A percentile compares a stretch with the other conserved stretches of the same genome.
These are phyloP conservation scores for Podosphaera leucotricha DNA, from an alignment of 2,329 filamentous ascomycete species.

Conservation along the genomic window DNA sequence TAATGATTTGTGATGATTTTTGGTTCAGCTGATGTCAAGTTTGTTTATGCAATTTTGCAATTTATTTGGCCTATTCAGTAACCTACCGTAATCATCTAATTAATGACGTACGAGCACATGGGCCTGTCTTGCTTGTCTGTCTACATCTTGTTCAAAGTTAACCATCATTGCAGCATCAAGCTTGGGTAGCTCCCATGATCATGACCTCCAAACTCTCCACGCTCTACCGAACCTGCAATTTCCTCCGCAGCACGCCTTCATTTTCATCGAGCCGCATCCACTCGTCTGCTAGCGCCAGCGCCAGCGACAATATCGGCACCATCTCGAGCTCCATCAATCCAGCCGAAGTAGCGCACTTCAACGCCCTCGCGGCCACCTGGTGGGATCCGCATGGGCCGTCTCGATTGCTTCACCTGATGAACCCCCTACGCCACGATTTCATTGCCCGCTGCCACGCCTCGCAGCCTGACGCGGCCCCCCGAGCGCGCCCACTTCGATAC, in stretches of 20 bases:
- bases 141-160: too few relatives aligned
- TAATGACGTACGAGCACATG: too few relatives aligned
- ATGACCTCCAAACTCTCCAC: neutral
- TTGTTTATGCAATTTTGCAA: too few relatives aligned
- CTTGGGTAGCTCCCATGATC: too few relatives aligned
- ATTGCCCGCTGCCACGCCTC: conserved; percentile 48
- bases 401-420: conserved; percentile 88
- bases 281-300: too few relatives aligned
- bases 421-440: conserved; percentile 85
- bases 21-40: too few relatives aligned
- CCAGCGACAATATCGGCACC: neutral
- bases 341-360: conserved; percentile 83
- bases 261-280: too few relatives aligned
- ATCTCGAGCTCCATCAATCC: conserved; percentile 52
- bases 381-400: conserved; percentile 93
- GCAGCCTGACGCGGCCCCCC: conserved; percentile 16
- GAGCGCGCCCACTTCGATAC: conserved; percentile 24
- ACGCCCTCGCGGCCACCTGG: conserved; percentile 77
- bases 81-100: too few relatives aligned
- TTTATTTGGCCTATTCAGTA: too few relatives aligned
- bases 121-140: too few relatives aligned
- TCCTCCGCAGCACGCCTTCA: neutral
- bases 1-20: too few relatives aligned
- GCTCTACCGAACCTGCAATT: neutral
- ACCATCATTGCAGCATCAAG: too few relatives aligned